Base-by-base conservation (phyloP, 1,139 yeast species). In the Wickerhamiella pararugosa region DNA sequence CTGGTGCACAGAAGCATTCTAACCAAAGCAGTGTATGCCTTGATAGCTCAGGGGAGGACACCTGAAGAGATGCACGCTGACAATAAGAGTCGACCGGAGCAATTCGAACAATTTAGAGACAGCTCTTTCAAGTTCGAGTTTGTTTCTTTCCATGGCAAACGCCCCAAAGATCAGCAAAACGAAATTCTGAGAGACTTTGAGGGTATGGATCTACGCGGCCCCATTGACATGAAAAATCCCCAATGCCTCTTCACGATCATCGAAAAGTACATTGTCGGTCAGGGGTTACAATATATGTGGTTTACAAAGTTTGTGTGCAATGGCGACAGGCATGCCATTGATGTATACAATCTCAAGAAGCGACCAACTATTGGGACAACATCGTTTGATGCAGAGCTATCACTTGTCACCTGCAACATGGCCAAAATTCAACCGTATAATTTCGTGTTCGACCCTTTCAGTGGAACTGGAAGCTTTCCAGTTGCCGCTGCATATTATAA, bases 321-420 rank as follows among this genome's bases (percentile, higher is more conserved):
- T 27, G 73, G 90, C 49, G 77, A 79, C 30, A 69, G 98, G 53
- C 75, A 71, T 33, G 68, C 76, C 2, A 67, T 84, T 46, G 97
- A 87, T 51, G 71, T 67, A 44, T 83, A 80, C 53, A 95, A 87
- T 56, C 67, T 90, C 50, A 80, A 78, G 56, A 76, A 78, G 52
- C 71, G 99, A 54, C 79, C 76, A 42, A 86, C 82, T 55, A 87
- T 86, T 47, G 98, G 98, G 1, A 90, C 98, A 9, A 90, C 99
- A 0, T 82, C 96, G 7, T 90, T 90, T 61, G 99, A 90, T 52
- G 94, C 96, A 0, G 68, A 64, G 43, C 51, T 64, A 32, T 76
- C 96, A 0, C 61, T 87, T 40, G 79, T 86, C 10, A 77, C 93
- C 11, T 81, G 94, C 56, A 90, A 90, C 56, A 70, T 90, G 43